Evolutionary conservation across 306 rosid genomes (phyloP), one percentile per base, ranked within the genome.

Genomic region (Prunus mume): DNA sequence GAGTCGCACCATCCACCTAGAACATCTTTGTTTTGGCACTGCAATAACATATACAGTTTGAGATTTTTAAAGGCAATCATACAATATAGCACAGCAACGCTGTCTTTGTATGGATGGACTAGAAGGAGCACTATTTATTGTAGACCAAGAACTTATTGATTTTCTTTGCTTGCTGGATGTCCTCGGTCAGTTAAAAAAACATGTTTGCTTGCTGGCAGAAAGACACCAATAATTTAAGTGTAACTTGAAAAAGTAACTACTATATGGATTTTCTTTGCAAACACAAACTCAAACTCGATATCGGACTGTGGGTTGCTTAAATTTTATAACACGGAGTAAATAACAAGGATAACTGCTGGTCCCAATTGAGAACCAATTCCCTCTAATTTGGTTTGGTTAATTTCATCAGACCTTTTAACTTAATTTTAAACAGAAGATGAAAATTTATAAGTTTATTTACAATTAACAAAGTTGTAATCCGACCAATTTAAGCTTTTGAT

Each of bases 1-100:
- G 96, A 87, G 79, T 91, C 98, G 56, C 94, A 88, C 97, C 97
- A 93, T 79, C 98, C 97, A 56, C 96, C 96, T 71, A 93, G 61
- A 79, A 93, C 85, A 84, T 91, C 98, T 83, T 83, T 86, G 73
- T 84, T 79, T 74, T 76, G 78, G 87, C 96, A 80, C 98, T 93
- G 93, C 79, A 87, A 85, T 34, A 76, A 12, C 60, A 62, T 15
- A 41, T 22, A 56, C 68, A 13, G 47, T 60, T 56, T 82, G 76
- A 82, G 71, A 81, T 20, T 72, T 56, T 28, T 68, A 56, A 56
- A 18, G 41, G 72, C 64, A 54, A 61, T 61, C 32, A 56, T 50
- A 47, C 65, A 45, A 32, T 57, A 45, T 41, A 41, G 50, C 45
- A 61, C 47, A 64, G 45, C 28, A 20, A 34, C 67, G 38, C 65